Percentiles rank a stretch among this genome's conserved stretches.
Conservation (phyloP, 306 rosid genomes). For the Glycine latifolia region DNA sequence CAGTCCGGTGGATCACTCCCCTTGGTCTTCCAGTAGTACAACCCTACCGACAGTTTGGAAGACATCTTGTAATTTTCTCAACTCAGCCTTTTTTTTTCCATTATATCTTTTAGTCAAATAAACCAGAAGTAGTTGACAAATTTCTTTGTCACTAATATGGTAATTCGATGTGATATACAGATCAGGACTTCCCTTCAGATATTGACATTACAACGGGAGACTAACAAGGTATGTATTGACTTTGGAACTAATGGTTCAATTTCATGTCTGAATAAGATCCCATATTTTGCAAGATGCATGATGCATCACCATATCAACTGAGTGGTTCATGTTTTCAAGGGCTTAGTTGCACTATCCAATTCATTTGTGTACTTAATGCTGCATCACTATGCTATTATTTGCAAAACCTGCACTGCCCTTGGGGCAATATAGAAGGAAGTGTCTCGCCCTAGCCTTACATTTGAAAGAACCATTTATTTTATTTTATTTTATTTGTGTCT, state of each 20-base stretch:
- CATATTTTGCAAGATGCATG: conserved; percentile 35
- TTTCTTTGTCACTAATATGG: conserved; percentile 33
- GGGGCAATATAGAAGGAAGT: too few species aligned
- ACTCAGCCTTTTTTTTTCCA: too few species aligned
- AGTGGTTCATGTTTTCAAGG: too few species aligned
- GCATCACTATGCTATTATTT: too few species aligned
- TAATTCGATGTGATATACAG: conserved; percentile 63
- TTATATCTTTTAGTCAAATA: too few species aligned
- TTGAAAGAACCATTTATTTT: too few species aligned
- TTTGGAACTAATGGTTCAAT: conserved; percentile 6
- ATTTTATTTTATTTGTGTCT: too few species aligned
- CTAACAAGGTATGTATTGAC: conserved; percentile 63
- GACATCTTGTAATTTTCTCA: conserved; percentile 78
- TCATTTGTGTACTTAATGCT: too few species aligned
- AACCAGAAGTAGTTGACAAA: background rate
- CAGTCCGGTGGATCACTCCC: conserved; percentile 90
- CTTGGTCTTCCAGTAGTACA: conserved; percentile 97
- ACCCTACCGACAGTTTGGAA: conserved; percentile 84
- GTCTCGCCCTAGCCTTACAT: too few species aligned
- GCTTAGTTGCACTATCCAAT: too few species aligned
- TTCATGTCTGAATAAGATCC: conserved; percentile 4
- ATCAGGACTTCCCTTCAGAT: conserved; percentile 92
- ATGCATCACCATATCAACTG: too few species aligned
- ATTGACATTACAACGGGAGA: conserved; percentile 81
- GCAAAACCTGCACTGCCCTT: too few species aligned